These are phyloP conservation scores for Pythium vanterpoolii DNA, from an alignment of 352 stramenopile genomes.

Conservation along the genomic window DNA sequence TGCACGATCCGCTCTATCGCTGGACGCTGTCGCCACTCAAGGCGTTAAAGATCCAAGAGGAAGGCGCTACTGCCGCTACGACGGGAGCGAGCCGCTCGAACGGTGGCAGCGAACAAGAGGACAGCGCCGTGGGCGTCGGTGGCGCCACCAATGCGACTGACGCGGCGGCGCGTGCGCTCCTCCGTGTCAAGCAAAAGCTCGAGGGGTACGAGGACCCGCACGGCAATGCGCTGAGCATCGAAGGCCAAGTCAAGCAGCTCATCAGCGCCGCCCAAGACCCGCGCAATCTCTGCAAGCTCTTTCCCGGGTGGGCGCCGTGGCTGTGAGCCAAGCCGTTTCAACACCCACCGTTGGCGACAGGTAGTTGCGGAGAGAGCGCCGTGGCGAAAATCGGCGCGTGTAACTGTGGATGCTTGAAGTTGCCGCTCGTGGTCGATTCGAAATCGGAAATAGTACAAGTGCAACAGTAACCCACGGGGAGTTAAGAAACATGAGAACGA, in stretches of 20 bases:
- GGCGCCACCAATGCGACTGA: slow-evolving; percentile 56
- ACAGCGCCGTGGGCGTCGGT: slow-evolving; percentile 5
- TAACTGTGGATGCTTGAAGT: too few relatives aligned
- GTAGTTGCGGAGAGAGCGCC: too few relatives aligned
- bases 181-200: slow-evolving; percentile 98
- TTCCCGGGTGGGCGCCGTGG: slow-evolving; percentile 96
- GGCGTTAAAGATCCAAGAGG: slow-evolving; percentile 74
- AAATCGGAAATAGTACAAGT: too few relatives aligned
- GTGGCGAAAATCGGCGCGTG: too few relatives aligned
- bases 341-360: too few relatives aligned
- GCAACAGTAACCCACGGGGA: too few relatives aligned
- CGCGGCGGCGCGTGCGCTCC: slow-evolving; percentile 91
- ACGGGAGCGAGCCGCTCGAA: background rate
- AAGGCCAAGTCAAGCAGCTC: slow-evolving; percentile 98
- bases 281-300: slow-evolving; percentile 95
- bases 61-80: slow-evolving; percentile 30
- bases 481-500: too few relatives aligned
- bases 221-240: slow-evolving; percentile 95
- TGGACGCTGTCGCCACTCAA: slow-evolving; percentile 95
- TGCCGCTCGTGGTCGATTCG: too few relatives aligned
- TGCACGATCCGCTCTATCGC: slow-evolving; percentile 98
- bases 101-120: slow-evolving; percentile 22
- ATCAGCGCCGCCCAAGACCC: slow-evolving; percentile 95
- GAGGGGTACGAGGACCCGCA: slow-evolving; percentile 97
- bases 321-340: too few relatives aligned